Conservation (phyloP, 164 flowering plant species). For the Litsea cubeba region DNA sequence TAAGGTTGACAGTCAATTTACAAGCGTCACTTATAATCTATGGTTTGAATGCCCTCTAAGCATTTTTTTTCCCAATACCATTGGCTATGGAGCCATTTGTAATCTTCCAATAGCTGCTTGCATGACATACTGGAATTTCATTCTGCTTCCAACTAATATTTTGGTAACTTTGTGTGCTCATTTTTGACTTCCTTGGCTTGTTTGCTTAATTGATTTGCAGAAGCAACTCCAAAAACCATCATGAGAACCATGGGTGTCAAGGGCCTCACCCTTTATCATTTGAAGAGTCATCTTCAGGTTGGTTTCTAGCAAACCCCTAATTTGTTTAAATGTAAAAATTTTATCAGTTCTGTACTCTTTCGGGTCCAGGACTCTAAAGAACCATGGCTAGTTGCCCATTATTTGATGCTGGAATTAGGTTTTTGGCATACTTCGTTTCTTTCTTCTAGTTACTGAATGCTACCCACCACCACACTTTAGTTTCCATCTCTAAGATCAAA, state of each 20-base stretch:
- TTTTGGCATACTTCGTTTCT: not conserved
- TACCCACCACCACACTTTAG: not conserved
- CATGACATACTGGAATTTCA: not conserved
- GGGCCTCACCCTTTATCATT: conserved; percentile 85
- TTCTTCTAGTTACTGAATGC: not conserved
- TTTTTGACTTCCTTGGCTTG: not conserved
- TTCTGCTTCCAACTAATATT: not conserved
- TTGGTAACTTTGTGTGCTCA: conserved; percentile 1
- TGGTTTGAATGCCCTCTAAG: no score
- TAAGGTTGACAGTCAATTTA: no score
- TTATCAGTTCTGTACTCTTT: not conserved
- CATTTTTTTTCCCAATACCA: no score
- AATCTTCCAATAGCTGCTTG: no score
- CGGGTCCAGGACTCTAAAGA: not conserved
- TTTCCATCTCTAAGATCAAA: not conserved
- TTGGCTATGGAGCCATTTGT: no score
- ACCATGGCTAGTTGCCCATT: not conserved
- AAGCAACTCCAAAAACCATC: conserved; percentile 87
- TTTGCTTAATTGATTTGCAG: conserved; percentile 36
- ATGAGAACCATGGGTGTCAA: conserved; percentile 93
- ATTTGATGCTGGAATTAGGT: not conserved
- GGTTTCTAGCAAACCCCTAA: conserved; percentile 8
- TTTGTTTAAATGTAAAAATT: not conserved
- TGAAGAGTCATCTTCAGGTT: conserved; percentile 92
- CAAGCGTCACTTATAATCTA: no score